phyloP scores from a whole-genome alignment of 345 rosid species.

The Salix dunnii region DNA sequence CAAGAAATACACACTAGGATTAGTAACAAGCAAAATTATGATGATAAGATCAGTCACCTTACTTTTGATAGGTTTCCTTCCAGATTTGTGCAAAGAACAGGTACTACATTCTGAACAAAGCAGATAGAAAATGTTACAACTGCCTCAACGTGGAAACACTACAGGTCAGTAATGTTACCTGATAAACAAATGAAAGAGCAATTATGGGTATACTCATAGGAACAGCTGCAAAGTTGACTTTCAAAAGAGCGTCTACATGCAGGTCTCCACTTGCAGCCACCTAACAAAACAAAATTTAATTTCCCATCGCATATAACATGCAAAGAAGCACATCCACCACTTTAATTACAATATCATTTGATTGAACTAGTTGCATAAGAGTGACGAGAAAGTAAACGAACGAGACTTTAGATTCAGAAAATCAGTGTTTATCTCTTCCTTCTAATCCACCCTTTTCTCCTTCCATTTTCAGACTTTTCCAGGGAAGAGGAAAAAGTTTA shows the following conservation, averaged over 20 bases:
- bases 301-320: background rate
- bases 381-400: background rate
- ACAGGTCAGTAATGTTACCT: slow-evolving; percentile 45
- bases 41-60: slow-evolving; percentile 55
- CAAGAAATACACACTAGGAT: background rate
- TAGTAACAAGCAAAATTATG: background rate
- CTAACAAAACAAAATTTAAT: slow-evolving; percentile 35
- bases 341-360: background rate
- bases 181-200: slow-evolving; percentile 90
- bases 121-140: slow-evolving; percentile 14
- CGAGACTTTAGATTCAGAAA: background rate
- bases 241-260: slow-evolving; percentile 72
- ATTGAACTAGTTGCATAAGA: background rate
- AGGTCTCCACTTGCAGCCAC: slow-evolving; percentile 71
- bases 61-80: slow-evolving; percentile 95
- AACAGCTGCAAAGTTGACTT: slow-evolving; percentile 83
- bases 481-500: background rate
- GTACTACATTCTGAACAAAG: slow-evolving; percentile 76
- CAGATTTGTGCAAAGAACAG: slow-evolving; percentile 86
- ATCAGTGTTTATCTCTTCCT: background rate
- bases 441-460: background rate
- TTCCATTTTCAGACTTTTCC: background rate
- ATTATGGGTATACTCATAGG: slow-evolving; percentile 97
- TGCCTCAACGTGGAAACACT: slow-evolving; percentile 9
- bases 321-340: background rate